These are phyloP conservation scores for Tricholoma sp. DNA, from an alignment of 768 basidiomycete genomes.

Conservation along the genomic window DNA sequence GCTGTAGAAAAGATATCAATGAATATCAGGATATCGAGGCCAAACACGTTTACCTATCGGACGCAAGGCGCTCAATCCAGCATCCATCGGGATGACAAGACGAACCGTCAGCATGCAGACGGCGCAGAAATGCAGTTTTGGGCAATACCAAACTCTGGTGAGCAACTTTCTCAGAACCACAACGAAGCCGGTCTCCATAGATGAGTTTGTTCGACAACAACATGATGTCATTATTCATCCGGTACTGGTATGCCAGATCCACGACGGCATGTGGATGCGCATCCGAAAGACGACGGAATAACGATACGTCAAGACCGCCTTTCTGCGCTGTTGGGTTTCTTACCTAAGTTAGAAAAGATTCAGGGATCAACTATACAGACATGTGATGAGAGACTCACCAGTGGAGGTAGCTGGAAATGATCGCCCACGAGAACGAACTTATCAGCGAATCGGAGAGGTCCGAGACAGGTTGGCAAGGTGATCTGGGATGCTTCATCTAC, in stretches of 20 bases:
- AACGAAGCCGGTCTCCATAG: constrained; percentile 70
- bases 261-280: constrained; percentile 83
- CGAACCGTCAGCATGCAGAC: constrained; percentile 34
- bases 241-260: constrained; percentile 84
- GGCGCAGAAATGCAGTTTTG: constrained; percentile 34
- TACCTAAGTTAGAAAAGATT: constrained; percentile 46
- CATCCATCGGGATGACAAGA: constrained; percentile 39
- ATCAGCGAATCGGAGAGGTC: constrained; percentile 85
- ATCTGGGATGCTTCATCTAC: constrained; percentile 98
- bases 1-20: constrained; percentile 32
- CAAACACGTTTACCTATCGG: constrained; percentile 53
- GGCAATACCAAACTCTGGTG: constrained; percentile 52
- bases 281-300: constrained; percentile 86
- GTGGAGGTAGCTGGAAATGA: constrained; percentile 93
- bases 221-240: constrained; percentile 99
- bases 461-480: constrained; percentile 91
- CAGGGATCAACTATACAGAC: not conserved
- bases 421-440: constrained; percentile 95
- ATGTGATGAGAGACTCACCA: constrained; percentile 44
- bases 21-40: not conserved
- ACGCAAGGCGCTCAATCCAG: constrained; percentile 66
- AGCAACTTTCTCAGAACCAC: constrained; percentile 74
- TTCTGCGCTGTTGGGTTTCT: constrained; percentile 73
- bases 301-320: constrained; percentile 83
- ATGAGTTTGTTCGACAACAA: constrained; percentile 80